A percentile compares a stretch with the other conserved stretches of the same genome.
Conservation (phyloP, 257 asterid species). For the Sherardia arvensis region DNA sequence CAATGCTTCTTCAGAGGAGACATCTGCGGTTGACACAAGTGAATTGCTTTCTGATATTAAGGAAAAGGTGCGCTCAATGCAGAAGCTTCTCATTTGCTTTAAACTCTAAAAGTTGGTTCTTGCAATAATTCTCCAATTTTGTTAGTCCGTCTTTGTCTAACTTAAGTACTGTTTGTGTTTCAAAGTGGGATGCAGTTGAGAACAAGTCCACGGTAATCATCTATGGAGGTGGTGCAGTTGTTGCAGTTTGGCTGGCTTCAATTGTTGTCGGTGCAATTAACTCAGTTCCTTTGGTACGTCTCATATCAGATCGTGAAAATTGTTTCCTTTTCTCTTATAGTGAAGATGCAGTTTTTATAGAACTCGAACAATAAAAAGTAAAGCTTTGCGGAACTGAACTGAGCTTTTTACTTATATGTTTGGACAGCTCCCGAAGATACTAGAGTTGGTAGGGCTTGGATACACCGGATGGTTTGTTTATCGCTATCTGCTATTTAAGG, state of each 20-base stretch:
- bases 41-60: constrained; percentile 71
- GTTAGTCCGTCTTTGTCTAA: not conserved
- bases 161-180: constrained; percentile 2
- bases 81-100: not conserved
- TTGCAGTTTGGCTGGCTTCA: constrained; percentile 80
- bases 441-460: constrained; percentile 97
- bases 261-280: constrained; percentile 69
- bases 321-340: not conserved
- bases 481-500: constrained; percentile 99
- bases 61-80: constrained; percentile 46
- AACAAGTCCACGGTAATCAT: constrained; percentile 68
- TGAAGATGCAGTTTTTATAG: not conserved
- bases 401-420: not conserved
- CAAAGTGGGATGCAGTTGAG: constrained; percentile 92
- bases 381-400: not conserved
- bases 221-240: constrained; percentile 83
- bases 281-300: constrained; percentile 85
- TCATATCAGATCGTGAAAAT: not conserved
- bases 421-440: constrained; percentile 81
- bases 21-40: constrained; percentile 42
- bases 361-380: too few species aligned
- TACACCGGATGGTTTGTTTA: constrained; percentile 98
- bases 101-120: not conserved
- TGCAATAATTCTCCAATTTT: not conserved
- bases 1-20: constrained; percentile 77